Evolutionary conservation across 148 eudicot species (phyloP).

Genomic region (Chenopodium formosanum): DNA sequence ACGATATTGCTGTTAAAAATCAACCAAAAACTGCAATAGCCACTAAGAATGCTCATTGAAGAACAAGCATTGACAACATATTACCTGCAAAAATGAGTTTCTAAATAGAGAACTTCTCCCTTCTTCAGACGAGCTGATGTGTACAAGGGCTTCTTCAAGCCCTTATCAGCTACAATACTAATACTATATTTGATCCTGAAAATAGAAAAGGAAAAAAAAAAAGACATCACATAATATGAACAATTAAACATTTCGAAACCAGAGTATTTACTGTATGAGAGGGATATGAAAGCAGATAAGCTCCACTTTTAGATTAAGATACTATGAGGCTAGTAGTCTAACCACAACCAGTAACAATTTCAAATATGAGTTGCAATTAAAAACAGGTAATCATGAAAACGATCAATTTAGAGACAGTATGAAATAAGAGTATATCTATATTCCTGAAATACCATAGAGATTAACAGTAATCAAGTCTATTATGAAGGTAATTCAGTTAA

Average conservation of each 20-base stretch:
- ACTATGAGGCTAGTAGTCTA: not conserved
- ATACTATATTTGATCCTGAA: conserved; percentile 90
- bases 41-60: not conserved
- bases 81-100: conserved; percentile 88
- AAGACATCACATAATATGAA: not conserved
- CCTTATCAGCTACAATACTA: conserved; percentile 94
- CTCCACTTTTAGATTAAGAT: not conserved
- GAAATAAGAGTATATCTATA: too few relatives aligned
- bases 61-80: conserved; percentile 5
- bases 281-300: not conserved
- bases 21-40: not conserved
- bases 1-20: not conserved
- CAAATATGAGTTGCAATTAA: not conserved
- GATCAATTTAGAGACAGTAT: not conserved
- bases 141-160: conserved; percentile 79
- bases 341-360: not conserved
- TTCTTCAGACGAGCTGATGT: conserved; percentile 96
- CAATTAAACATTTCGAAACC: not conserved
- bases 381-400: not conserved
- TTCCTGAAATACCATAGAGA: not conserved
- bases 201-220: conserved; percentile 8
- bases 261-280: not conserved
- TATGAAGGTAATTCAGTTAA: not conserved
- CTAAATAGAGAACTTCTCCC: conserved; percentile 95
- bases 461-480: not conserved